Evolutionary conservation across 306 rosid genomes (phyloP).

Genomic region (Echinosophora koreensis): DNA sequence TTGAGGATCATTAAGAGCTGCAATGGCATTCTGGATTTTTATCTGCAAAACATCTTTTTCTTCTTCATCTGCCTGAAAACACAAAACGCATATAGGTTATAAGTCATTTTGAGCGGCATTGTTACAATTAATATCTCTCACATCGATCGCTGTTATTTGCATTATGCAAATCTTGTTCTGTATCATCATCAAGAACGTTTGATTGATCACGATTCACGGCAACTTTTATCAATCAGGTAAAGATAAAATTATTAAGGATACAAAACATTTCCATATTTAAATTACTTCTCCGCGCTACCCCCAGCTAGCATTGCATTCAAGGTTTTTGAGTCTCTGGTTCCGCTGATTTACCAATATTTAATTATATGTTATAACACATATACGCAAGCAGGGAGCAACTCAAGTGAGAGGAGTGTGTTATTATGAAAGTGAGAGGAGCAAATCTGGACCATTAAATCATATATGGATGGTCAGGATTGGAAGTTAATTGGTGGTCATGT

Average conservation of each 20-base stretch:
- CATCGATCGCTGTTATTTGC: too few relatives aligned
- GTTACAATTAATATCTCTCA: too few relatives aligned
- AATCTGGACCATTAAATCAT: too few relatives aligned
- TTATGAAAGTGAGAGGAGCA: too few relatives aligned
- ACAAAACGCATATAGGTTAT: neutral
- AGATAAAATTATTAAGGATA: neutral
- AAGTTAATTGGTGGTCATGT: too few relatives aligned
- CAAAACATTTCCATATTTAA: neutral
- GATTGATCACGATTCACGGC: neutral
- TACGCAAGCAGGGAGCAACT: too few relatives aligned
- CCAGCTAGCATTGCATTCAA: slow-evolving; percentile 24
- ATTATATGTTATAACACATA: too few relatives aligned
- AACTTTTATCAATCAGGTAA: neutral
- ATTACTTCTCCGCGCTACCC: slow-evolving; percentile 2
- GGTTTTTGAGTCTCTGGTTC: too few relatives aligned
- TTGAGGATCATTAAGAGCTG: slow-evolving; percentile 67
- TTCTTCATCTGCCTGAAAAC: slow-evolving; percentile 76
- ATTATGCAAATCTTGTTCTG: neutral
- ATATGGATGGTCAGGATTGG: too few relatives aligned
- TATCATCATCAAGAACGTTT: neutral
- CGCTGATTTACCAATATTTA: too few relatives aligned
- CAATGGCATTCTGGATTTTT: slow-evolving; percentile 73
- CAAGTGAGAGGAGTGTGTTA: too few relatives aligned
- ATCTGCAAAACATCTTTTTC: slow-evolving; percentile 68
- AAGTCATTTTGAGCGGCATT: neutral